Base-by-base conservation (phyloP, 139 green algal genomes). In the Haematococcus lacustris region DNA sequence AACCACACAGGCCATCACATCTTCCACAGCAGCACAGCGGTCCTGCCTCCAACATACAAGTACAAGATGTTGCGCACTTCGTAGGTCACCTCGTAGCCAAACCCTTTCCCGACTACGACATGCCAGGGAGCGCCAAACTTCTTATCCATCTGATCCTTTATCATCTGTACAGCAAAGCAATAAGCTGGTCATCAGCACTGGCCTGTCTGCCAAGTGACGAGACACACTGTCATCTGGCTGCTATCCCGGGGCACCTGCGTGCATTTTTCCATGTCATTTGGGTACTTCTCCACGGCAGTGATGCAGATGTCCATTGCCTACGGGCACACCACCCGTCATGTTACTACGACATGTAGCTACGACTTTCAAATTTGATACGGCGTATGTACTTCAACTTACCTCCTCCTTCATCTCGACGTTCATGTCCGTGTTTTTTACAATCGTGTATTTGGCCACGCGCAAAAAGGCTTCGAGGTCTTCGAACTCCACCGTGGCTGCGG, bases 71-170 rank as follows among this genome's bases (percentile, higher is more conserved):
- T 92, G n/a, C 71, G 63, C 41, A 94, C 90, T 85, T 97, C 91
- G 73, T 93, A 87, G 0, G 89, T 93, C 51, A 97, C 82, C 6
- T 96, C 86, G 40, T 93, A 97, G 0, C 86, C 83, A 75, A 95
- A 97, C 35, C 81, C 83, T 60, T 87, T 81, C 30, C 92, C 92
- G 21, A 93, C 88, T 2, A 97, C 85, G 17, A 93, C 88, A 62
- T 97, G 90, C 92, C 92, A 97, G 3, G 89, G 87, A 7, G 80
- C 80, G 0, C 93, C 93, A 84, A 95, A 97, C 71, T 96, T 95
- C 63, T 92, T 95, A 82, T 97, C 93, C 88, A 97, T 92, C n/a
- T 82, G 82, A 41, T 97, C 90, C 71, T 96, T 96, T 41, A 92
- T 93, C 78, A 91, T 88, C 89, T 94, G 84, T 50, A 73, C 9